phyloP scores from a whole-genome alignment of 2,329 filamentous ascomycete species.

The Tolypocladium tropicale region DNA sequence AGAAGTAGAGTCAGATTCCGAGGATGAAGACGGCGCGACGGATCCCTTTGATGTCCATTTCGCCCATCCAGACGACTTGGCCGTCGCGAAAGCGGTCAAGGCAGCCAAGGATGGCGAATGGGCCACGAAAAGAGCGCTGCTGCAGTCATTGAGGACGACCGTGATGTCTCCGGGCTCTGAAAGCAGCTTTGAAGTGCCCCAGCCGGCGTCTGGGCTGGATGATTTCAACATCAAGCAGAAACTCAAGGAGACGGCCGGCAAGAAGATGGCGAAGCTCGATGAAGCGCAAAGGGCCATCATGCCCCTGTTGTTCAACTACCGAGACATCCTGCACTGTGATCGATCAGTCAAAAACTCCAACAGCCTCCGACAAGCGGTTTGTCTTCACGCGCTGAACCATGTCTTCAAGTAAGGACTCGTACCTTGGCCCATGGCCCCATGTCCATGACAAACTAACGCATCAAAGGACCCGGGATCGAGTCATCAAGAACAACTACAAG shows the following conservation, averaged over 20 bases:
- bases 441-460: constrained; percentile 1
- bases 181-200: constrained; percentile 18
- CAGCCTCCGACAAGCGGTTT: constrained; percentile 59
- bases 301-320: constrained; percentile 69
- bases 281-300: constrained; percentile 55
- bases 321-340: constrained; percentile 67
- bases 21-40: constrained; percentile 40
- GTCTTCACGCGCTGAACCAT: constrained; percentile 83
- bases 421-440: background rate
- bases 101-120: constrained; percentile 41
- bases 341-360: constrained; percentile 60
- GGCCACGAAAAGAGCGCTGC: constrained; percentile 33
- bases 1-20: constrained; percentile 30
- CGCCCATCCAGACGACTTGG: constrained; percentile 51
- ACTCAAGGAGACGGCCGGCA: constrained; percentile 43
- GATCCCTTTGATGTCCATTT: constrained; percentile 83
- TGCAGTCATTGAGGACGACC: constrained; percentile 37
- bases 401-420: constrained; percentile 59
- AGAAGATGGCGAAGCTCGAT: constrained; percentile 47
- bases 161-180: constrained; percentile 34
- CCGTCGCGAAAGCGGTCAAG: constrained; percentile 43
- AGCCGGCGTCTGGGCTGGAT: constrained; percentile 25
- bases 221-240: constrained; percentile 60
- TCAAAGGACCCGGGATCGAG: constrained; percentile 66
- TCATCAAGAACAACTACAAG: constrained; percentile 85